These are phyloP conservation scores for Pestalotiopsis sp. DNA, from an alignment of 2,329 filamentous ascomycete genomes.

Conservation along the genomic window DNA sequence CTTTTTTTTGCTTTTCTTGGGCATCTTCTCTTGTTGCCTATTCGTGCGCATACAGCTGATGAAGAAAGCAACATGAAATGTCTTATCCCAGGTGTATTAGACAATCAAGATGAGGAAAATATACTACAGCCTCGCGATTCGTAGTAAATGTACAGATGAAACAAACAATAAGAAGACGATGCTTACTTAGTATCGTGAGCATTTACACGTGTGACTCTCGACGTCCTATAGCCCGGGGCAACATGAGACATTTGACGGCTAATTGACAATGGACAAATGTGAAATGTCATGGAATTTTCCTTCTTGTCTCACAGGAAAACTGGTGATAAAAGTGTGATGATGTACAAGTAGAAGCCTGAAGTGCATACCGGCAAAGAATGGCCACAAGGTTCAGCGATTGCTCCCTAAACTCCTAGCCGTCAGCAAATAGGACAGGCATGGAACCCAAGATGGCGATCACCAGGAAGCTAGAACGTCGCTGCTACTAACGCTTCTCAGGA, in stretches of 20 bases:
- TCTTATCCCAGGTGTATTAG: background rate
- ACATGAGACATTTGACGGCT: no score
- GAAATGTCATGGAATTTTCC: no score
- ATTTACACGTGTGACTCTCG: no score
- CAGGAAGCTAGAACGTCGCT: background rate
- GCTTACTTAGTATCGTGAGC: no score
- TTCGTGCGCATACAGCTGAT: background rate
- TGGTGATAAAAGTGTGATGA: background rate
- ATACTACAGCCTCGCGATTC: background rate
- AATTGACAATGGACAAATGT: no score
- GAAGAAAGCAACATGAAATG: background rate
- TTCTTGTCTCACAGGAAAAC: no score
- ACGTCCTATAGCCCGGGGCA: no score
- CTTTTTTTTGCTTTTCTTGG: background rate
- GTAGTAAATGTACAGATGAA: background rate
- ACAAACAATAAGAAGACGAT: background rate
- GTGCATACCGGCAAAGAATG: background rate
- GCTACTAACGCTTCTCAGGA: background rate
- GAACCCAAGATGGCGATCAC: background rate
- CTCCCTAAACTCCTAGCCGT: background rate
- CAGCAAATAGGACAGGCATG: background rate
- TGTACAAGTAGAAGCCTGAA: background rate
- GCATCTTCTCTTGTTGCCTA: background rate
- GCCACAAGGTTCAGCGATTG: background rate
- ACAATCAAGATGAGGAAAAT: background rate